Evolutionary conservation across 805 yeast genomes (phyloP).

Genomic region (Wickerhamiella kazuoi): DNA sequence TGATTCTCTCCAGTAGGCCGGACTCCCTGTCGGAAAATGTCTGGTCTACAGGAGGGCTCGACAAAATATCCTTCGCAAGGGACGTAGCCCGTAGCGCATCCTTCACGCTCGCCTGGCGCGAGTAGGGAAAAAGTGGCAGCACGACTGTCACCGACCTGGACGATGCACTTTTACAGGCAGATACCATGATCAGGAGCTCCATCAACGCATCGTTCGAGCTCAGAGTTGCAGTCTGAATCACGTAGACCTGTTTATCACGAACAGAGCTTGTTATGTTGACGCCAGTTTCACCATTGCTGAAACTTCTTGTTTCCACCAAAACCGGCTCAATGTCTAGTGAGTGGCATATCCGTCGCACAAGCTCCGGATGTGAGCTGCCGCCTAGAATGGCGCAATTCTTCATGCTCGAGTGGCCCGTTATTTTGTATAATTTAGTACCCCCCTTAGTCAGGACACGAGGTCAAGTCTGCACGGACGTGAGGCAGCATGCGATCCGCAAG

Average conservation of each 20-base stretch:
- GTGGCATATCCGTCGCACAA: constrained; percentile 58
- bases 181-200: constrained; percentile 63
- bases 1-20: not conserved
- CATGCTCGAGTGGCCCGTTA: constrained; percentile 24
- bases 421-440: not conserved
- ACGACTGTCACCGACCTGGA: constrained; percentile 83
- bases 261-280: constrained; percentile 76
- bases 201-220: constrained; percentile 74
- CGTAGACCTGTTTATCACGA: constrained; percentile 89
- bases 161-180: constrained; percentile 87
- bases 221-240: constrained; percentile 74
- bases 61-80: not conserved
- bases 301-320: constrained; percentile 29
- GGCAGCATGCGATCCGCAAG: too few species aligned
- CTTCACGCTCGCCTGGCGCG: constrained; percentile 90
- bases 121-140: constrained; percentile 84
- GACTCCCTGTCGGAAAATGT: not conserved
- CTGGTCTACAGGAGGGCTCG: not conserved
- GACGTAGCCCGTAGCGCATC: constrained; percentile 26
- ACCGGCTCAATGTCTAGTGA: constrained; percentile 62
- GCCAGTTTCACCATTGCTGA: constrained; percentile 81
- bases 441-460: too few species aligned
- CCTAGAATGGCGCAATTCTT: constrained; percentile 77
- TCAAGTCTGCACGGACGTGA: too few species aligned
- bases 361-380: constrained; percentile 73